Evolutionary conservation across 345 rosid genomes (phyloP), one percentile per base, ranked within the genome.

Genomic region (Syzygium aqueum): DNA sequence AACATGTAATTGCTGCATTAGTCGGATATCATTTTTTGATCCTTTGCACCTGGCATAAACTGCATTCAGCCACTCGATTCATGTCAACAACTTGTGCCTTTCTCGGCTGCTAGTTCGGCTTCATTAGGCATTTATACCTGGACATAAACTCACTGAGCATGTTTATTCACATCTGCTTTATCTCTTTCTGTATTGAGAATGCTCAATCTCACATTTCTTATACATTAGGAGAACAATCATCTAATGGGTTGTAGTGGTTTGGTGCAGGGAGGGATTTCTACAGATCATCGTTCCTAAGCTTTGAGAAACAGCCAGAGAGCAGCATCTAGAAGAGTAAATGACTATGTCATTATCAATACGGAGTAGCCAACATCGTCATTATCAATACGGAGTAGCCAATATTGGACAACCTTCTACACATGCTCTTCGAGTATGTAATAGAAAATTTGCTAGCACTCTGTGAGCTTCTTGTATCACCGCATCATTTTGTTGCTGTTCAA

Each of bases 221-320:
- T 73, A 37, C 14, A 19, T 73, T 4, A 19, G 49, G 49, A 73
- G 43, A 73, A 37, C 27, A 2, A 33, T 67, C 19, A 67, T 67
- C 78, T 33, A 37, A 33, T 67, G 78, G 78, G 6, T 33, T 67
- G 78, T 73, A 67, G 28, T 2, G 37, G 30, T 84, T 50, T 88
- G 92, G 53, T 84, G 90, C 94, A 95, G 96, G 87, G 88, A 94
- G 88, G 96, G 98, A 67, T 43, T 95, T 84, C 91, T 95, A 85
- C 94, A 89, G 65, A 85, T 95, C 73, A 88, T 90, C 85, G 89
- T 95, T 85, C 95, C 96, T 33, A 95, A 95, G 91, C 88, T 91
- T 43, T 93, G 94, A 95, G 91, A 77, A 77, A 46, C 15, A 56
- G 82, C 82, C 43, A 53, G 19, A 84, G 57, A 84, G 89, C 89